These are phyloP conservation scores for Pichia sp. DNA, from an alignment of 1,139 yeast species.

Conservation along the genomic window DNA sequence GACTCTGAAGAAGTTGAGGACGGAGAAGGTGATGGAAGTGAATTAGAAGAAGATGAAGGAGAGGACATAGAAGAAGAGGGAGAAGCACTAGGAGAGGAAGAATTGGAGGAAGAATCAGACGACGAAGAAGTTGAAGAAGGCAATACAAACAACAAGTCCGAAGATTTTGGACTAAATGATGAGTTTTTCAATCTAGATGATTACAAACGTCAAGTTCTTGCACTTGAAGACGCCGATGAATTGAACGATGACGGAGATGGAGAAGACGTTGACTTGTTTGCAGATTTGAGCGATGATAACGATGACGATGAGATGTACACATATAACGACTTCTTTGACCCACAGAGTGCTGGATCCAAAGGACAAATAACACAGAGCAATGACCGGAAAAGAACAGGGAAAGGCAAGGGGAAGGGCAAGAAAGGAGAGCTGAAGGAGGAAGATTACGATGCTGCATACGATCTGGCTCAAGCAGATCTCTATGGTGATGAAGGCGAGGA, in stretches of 20 bases:
- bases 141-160: constrained; percentile 31
- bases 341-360: constrained; percentile 32
- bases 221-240: constrained; percentile 46
- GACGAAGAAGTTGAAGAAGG: constrained; percentile 20
- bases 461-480: constrained; percentile 57
- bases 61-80: constrained; percentile 18
- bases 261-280: constrained; percentile 59
- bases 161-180: constrained; percentile 70
- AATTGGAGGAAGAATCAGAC: constrained; percentile 16
- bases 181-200: constrained; percentile 82
- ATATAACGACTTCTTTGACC: constrained; percentile 63
- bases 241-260: constrained; percentile 38
- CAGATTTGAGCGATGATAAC: constrained; percentile 55
- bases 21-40: constrained; percentile 23
- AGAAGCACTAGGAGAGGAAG: constrained; percentile 22
- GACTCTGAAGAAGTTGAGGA: constrained; percentile 32
- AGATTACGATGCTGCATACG: constrained; percentile 48
- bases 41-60: constrained; percentile 20
- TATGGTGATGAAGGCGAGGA: constrained; percentile 56
- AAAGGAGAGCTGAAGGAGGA: constrained; percentile 35
- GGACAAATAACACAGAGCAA: background rate
- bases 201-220: constrained; percentile 75
- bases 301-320: constrained; percentile 67
- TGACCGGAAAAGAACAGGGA: background rate
- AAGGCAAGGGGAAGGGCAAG: constrained; percentile 21